These are phyloP conservation scores for Plasmodium chabaudi DNA, from an alignment of 169 alveolate species.

Conservation along the genomic window DNA sequence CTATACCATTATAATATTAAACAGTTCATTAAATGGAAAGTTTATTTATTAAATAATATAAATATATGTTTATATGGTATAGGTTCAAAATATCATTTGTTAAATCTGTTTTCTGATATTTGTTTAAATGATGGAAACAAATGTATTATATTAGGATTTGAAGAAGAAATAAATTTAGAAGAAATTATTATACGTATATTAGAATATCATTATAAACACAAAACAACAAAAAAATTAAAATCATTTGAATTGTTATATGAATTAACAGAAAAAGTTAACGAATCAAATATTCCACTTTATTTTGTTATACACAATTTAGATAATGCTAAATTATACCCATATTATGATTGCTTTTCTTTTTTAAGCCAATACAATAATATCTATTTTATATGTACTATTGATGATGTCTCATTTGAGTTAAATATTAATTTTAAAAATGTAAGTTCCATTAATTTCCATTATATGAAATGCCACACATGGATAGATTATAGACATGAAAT, in stretches of 20 bases:
- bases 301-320: slow-evolving; percentile 60
- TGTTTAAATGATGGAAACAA: slow-evolving; percentile 69
- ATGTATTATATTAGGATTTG: slow-evolving; percentile 62
- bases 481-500: slow-evolving; percentile 64
- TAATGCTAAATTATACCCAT: slow-evolving; percentile 61
- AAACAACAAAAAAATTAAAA: slow-evolving; percentile 45
- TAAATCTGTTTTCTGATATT: slow-evolving; percentile 40
- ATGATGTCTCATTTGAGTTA: slow-evolving; percentile 64
- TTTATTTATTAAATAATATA: slow-evolving; percentile 61
- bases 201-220: slow-evolving; percentile 60
- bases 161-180: slow-evolving; percentile 63
- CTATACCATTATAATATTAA: slow-evolving; percentile 60
- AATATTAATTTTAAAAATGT: slow-evolving; percentile 56
- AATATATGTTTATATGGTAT: slow-evolving; percentile 63
- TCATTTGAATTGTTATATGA: slow-evolving; percentile 59
- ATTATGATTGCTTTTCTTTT: slow-evolving; percentile 60
- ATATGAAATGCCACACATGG: slow-evolving; percentile 69
- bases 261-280: slow-evolving; percentile 39
- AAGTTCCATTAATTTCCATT: slow-evolving; percentile 43
- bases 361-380: slow-evolving; percentile 59
- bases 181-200: slow-evolving; percentile 52
- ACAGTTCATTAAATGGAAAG: slow-evolving; percentile 69
- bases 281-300: slow-evolving; percentile 59
- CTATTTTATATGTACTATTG: slow-evolving; percentile 53
- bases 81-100: slow-evolving; percentile 68